These are phyloP conservation scores for Sonneratia alba DNA, from an alignment of 345 rosid genomes.

Conservation along the genomic window DNA sequence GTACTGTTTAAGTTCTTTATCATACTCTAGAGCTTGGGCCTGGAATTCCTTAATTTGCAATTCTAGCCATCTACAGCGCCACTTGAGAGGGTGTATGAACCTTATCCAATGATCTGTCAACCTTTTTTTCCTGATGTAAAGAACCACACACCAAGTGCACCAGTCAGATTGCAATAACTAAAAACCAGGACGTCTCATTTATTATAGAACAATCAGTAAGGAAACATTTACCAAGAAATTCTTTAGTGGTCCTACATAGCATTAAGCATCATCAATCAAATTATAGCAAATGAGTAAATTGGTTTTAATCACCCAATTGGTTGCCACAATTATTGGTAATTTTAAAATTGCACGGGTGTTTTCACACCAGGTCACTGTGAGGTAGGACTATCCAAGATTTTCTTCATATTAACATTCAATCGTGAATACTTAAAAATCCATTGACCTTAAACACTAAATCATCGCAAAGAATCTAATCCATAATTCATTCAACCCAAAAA, in stretches of 20 bases:
- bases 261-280: no score
- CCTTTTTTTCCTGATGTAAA: conserved; percentile 48
- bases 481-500: background rate
- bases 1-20: conserved; percentile 42
- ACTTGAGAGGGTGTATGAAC: conserved; percentile 59
- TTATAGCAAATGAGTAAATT: no score
- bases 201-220: background rate
- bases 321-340: no score
- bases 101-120: conserved; percentile 73
- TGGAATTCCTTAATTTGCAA: conserved; percentile 47
- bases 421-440: background rate
- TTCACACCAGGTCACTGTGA: no score
- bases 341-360: no score
- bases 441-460: background rate
- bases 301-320: no score
- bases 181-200: background rate
- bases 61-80: conserved; percentile 83
- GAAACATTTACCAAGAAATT: background rate
- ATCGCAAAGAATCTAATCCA: background rate
- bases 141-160: background rate
- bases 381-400: no score
- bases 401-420: background rate
- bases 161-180: background rate
- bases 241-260: no score
- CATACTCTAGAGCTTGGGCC: conserved; percentile 43